Conservation (phyloP, 2,329 filamentous ascomycete species). For the Orbilia brochopaga region DNA sequence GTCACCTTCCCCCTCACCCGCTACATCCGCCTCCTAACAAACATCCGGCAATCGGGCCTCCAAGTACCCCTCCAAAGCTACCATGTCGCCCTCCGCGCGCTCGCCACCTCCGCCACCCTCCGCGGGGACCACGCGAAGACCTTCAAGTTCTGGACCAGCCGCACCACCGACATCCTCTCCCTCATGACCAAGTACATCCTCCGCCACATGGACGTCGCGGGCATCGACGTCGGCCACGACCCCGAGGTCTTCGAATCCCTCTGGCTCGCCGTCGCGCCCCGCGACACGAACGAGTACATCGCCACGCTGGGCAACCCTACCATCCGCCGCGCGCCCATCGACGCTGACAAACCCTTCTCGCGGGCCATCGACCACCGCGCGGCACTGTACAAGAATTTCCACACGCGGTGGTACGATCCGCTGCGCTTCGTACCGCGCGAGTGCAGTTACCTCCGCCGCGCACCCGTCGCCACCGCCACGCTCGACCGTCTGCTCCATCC, state of each 20-base stretch:
- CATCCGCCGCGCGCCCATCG: constrained; percentile 3
- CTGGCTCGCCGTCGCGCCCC: constrained; percentile 36
- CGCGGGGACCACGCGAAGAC: constrained; percentile 31
- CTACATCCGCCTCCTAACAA: constrained; percentile 13
- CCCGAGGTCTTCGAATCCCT: constrained; percentile 42
- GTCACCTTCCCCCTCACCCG: constrained; percentile 24
- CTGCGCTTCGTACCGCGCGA: constrained; percentile 31
- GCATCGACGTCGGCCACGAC: constrained; percentile 43
- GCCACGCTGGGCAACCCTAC: constrained; percentile 21
- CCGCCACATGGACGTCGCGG: constrained; percentile 38
- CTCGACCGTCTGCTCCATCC: constrained; percentile 20
- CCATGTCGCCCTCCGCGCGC: constrained; percentile 49
- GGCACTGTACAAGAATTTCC: constrained; percentile 27
- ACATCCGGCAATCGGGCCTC: constrained; percentile 18
- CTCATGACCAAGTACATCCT: constrained; percentile 30
- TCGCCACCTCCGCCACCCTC: constrained; percentile 44
- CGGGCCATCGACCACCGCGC: constrained; percentile 34
- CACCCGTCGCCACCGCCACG: constrained; percentile 6
- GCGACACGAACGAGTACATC: constrained; percentile 38
- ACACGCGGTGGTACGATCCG: constrained; percentile 39
- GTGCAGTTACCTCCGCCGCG: constrained; percentile 19
- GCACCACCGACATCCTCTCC: constrained; percentile 32
- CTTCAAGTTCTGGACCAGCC: constrained; percentile 40
- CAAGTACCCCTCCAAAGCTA: constrained; percentile 49
- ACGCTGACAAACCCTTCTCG: constrained; percentile 27